Base-by-base conservation (phyloP, 2,329 filamentous ascomycete genomes). In the Diaporthe caulivora region DNA sequence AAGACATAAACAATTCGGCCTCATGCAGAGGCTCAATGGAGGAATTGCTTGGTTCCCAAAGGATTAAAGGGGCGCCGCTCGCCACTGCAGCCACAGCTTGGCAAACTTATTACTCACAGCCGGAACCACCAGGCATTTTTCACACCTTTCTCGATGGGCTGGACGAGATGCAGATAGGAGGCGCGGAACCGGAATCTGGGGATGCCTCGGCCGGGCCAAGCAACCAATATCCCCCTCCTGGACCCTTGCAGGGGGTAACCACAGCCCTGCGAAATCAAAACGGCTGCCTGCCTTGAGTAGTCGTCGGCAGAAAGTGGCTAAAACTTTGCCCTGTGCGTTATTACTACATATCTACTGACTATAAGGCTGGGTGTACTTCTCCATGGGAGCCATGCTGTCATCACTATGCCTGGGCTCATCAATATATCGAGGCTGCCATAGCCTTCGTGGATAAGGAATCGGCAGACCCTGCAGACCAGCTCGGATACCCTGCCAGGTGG, bases 41-140 rank as follows among this genome's bases (percentile, higher is more conserved):
- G 67, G 67, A n/a, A 65, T 49, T 44, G 21, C n/a, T 24, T 55
- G 47, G 17, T 58, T 31, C 51, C 31, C 53, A 71, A 37, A 13
- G 49, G 67, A 31, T 34, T 37, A 60, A 71, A 37, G 29, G 31
- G 58, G 72, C 49, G 68, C 47, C n/a, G 53, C 71, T 62, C 65
- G 67, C 54, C 67, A 34, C 58, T 71, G 72, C 72, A 73, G 72
- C 67, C 67, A 71, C 57, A 71, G 67, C 72, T 71, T 71, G 72
- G 72, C 72, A 51, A 51, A 40, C n/a, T 51, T 42, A 29, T 55
- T 40, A 51, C 54, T 37, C 13, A 51, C 26, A 53, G 34, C 18
- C 15, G n/a, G n/a, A n/a, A n/a, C n/a, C n/a, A n/a, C 67, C 26
- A 29, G 21, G 42, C 17, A 51, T 17, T n/a, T 11, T 51, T 15